A percentile compares a stretch with the other conserved stretches of the same genome.
These are phyloP conservation scores for Alternaria longipes DNA, from an alignment of 2,329 filamentous ascomycete species.

Conservation along the genomic window DNA sequence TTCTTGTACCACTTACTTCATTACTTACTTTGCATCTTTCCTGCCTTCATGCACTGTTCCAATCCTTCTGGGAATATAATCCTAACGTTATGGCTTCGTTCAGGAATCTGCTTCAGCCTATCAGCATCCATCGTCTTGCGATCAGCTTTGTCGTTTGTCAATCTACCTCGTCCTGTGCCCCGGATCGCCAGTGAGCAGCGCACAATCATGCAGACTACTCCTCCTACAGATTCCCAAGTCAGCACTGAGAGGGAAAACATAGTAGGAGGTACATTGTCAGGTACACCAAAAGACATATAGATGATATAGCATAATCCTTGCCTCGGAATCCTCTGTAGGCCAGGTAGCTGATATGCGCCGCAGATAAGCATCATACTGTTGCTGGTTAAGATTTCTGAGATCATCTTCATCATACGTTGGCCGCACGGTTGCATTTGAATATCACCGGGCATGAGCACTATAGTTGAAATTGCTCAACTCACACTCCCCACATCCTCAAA, in stretches of 20 bases:
- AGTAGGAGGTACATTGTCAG: no score
- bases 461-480: no score
- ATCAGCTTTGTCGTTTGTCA: neutral
- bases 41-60: no score
- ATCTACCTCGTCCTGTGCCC: neutral
- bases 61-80: no score
- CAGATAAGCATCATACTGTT: neutral
- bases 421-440: no score
- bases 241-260: neutral
- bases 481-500: neutral
- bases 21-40: no score
- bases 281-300: neutral
- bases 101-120: no score
- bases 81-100: no score
- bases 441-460: no score
- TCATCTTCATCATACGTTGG: neutral
- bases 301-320: neutral
- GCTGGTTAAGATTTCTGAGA: neutral
- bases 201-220: neutral
- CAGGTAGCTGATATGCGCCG: neutral
- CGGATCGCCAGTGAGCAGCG: neutral
- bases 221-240: neutral
- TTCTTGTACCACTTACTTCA: no score
- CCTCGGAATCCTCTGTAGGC: neutral
- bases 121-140: no score